phyloP scores from a whole-genome alignment of 2,329 filamentous ascomycete genomes.

The Knufia petricola region DNA sequence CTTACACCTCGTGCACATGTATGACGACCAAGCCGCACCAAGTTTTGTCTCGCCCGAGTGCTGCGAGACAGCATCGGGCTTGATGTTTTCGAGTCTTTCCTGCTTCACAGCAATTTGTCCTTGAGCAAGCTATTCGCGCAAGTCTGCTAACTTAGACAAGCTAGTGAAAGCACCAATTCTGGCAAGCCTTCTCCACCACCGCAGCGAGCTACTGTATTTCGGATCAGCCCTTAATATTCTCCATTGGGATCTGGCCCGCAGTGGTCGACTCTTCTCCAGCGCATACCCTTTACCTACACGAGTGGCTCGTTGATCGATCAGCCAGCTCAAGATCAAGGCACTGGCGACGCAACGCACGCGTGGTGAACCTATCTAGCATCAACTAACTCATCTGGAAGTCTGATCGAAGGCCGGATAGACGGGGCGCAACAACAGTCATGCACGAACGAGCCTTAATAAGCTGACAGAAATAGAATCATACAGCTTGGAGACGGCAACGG shows the following conservation, averaged over 20 bases:
- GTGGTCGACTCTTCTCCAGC: background rate
- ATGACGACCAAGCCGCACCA: background rate
- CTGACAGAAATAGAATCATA: background rate
- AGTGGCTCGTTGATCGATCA: background rate
- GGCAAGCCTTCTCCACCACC: background rate
- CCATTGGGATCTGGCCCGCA: background rate
- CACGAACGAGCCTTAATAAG: background rate
- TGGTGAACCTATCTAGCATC: background rate
- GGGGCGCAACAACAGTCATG: background rate
- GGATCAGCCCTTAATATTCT: slow-evolving; percentile 2
- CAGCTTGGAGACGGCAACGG: background rate
- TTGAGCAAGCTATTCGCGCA: slow-evolving; percentile 1
- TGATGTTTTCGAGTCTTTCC: background rate
- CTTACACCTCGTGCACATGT: background rate
- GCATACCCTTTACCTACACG: background rate
- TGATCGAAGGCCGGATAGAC: background rate
- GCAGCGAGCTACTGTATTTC: background rate
- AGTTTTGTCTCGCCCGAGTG: background rate
- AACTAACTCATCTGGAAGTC: background rate
- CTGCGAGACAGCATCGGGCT: background rate
- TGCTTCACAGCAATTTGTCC: too few species aligned
- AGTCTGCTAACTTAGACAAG: background rate
- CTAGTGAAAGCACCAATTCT: background rate
- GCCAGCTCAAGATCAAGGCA: background rate
- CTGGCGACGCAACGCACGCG: background rate